Evolutionary conservation across 805 yeast species (phyloP), one percentile per base, ranked within the genome.

Genomic region (Sugiyamaella floridensis): DNA sequence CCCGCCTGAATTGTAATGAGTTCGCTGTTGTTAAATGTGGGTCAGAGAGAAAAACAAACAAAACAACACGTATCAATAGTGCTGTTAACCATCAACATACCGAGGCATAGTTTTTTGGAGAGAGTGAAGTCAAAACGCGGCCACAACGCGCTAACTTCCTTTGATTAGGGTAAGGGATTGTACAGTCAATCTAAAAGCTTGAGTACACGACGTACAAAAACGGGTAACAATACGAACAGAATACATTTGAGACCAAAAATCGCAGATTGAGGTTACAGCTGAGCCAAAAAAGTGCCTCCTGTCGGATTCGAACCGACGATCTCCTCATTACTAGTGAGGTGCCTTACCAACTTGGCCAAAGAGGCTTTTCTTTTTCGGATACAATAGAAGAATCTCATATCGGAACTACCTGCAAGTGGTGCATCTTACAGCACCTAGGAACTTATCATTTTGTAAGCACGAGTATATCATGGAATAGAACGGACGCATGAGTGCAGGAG

Each of bases 1-100:
- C 96, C 96, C 1, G 67, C 67, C 28, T 68, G 70, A 34, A 68
- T 59, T 26, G 72, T 67, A 49, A 69, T 67, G 47, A 69, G 64
- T 51, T 69, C 72, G 40, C 72, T 63, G n/a, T 10, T 32, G 37
- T 32, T 32, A 32, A 11, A 8, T 32, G n/a, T 4, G n/a, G 12
- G n/a, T 32, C 37, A 2, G 9, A 32, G 4, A 32, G 12, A 5
- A 11, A 10, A 32, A 11, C 6, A 10, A 32, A 11, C 9, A 11
- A 10, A 32, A 11, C 6, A 10, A 32, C 2, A 4, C 37, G 37
- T 11, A 3, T 10, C 37, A 10, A 14, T 32, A 2, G 37, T 11
- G 37, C 12, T 11, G 12, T 14, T 2, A 4, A 32, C n/a, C n/a
- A 11, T 8, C n/a, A 11, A 32, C 37, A 11, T 32, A 32, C 37